Conservation (phyloP, 108 stramenopile species). For the Nitzschia putrida region DNA sequence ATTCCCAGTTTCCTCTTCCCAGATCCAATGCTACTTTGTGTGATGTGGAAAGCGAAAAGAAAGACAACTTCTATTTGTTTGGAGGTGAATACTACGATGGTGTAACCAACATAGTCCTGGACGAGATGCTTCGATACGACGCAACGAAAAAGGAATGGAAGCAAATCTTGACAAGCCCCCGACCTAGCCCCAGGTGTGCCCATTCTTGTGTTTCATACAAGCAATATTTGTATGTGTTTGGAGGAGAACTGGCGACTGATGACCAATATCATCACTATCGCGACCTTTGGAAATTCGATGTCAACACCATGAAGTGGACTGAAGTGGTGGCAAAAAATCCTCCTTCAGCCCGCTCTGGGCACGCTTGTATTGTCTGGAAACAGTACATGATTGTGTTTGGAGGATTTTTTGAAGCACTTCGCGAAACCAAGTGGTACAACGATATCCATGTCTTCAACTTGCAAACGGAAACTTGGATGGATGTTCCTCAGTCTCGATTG, state of each 20-base stretch:
- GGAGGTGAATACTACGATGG: constrained; percentile 98
- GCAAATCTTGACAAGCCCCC: constrained; percentile 70
- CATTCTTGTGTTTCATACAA: constrained; percentile 91
- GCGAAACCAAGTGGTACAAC: constrained; percentile 80
- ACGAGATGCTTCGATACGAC: constrained; percentile 86
- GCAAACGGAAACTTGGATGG: constrained; percentile 78
- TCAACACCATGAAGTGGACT: constrained; percentile 79
- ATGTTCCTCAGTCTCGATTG: constrained; percentile 71
- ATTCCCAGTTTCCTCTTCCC: constrained; percentile 64
- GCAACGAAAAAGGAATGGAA: constrained; percentile 66
- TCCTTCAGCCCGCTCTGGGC: constrained; percentile 86
- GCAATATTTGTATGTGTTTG: constrained; percentile 90
- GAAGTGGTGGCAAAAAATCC: constrained; percentile 64
- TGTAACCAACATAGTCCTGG: constrained; percentile 87
- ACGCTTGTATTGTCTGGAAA: constrained; percentile 87
- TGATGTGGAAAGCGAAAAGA: constrained; percentile 49
- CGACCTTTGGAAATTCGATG: constrained; percentile 91
- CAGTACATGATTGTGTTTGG: constrained; percentile 94
- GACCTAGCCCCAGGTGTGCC: constrained; percentile 90
- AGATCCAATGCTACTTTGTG: constrained; percentile 82
- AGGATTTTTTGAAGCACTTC: constrained; percentile 91
- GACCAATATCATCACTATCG: constrained; percentile 95
- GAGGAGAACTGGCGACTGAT: constrained; percentile 89
- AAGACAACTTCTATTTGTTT: constrained; percentile 83
- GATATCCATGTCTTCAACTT: constrained; percentile 83